phyloP scores from a whole-genome alignment of 345 rosid genomes.

The Corchorus capsularis region DNA sequence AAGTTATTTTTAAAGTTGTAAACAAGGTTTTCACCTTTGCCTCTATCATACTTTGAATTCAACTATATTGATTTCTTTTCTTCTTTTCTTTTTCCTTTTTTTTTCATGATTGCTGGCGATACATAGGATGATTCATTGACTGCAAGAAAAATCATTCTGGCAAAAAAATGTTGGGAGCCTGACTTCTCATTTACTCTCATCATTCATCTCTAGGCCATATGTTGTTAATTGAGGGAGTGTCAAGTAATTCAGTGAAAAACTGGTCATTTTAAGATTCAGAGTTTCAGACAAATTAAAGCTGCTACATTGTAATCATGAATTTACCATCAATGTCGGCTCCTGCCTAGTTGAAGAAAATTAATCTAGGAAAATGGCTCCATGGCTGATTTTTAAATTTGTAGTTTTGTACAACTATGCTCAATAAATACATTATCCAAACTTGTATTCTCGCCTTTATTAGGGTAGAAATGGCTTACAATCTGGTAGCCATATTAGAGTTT shows the following conservation, averaged over 20 bases:
- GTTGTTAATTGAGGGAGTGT: background rate
- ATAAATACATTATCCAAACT: too few relatives aligned
- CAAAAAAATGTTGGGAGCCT: background rate
- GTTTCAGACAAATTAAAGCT: background rate
- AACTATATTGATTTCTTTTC: background rate
- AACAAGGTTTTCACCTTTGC: background rate
- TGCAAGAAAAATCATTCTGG: background rate
- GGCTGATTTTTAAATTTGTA: too few relatives aligned
- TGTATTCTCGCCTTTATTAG: too few relatives aligned
- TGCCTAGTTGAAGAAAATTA: background rate
- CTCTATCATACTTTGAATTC: background rate
- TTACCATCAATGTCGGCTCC: background rate
- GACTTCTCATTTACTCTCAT: too few relatives aligned
- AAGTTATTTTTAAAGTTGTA: background rate
- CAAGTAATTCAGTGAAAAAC: background rate
- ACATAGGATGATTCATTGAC: background rate
- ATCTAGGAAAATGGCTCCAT: background rate
- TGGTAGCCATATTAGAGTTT: too few relatives aligned
- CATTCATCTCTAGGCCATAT: background rate
- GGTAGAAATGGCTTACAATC: too few relatives aligned
- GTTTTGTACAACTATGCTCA: too few relatives aligned
- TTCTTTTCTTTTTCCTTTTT: too few relatives aligned
- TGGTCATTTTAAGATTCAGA: background rate
- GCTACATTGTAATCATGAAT: background rate
- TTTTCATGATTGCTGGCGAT: background rate